Conservation (phyloP, 768 basidiomycete genomes). For the Suillus bovinus region DNA sequence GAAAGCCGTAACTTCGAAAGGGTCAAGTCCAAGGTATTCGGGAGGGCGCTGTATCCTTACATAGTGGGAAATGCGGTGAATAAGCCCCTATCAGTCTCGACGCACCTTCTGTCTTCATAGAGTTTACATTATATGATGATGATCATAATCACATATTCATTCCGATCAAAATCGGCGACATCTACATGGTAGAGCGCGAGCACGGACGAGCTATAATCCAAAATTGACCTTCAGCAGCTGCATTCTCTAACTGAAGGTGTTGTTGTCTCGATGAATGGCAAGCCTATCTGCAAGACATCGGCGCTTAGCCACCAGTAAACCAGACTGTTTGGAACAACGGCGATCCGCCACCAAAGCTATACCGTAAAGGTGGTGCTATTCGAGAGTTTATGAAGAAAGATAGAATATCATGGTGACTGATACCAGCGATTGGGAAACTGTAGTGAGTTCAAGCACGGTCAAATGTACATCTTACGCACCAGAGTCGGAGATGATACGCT, state of each 20-base stretch:
- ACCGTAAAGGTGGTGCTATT: neutral
- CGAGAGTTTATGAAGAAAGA: neutral
- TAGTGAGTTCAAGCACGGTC: neutral
- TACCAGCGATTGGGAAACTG: neutral
- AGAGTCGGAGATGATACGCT: neutral
- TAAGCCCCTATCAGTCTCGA: neutral
- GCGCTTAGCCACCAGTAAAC: neutral
- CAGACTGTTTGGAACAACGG: neutral
- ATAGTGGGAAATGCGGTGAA: neutral
- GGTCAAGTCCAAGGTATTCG: neutral
- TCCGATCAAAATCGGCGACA: neutral
- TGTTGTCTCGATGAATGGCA: neutral
- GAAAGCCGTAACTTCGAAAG: neutral
- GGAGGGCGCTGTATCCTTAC: neutral
- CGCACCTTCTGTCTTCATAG: neutral
- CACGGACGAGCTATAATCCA: neutral
- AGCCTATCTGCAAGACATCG: neutral
- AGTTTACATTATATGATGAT: neutral
- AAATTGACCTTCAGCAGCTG: neutral
- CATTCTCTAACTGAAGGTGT: neutral
- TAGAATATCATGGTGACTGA: neutral
- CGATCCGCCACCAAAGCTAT: neutral
- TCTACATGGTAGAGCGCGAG: neutral
- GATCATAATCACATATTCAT: neutral
- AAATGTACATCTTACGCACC: neutral